phyloP scores from a whole-genome alignment of 768 basidiomycete species.

The Boletus reticulatus region DNA sequence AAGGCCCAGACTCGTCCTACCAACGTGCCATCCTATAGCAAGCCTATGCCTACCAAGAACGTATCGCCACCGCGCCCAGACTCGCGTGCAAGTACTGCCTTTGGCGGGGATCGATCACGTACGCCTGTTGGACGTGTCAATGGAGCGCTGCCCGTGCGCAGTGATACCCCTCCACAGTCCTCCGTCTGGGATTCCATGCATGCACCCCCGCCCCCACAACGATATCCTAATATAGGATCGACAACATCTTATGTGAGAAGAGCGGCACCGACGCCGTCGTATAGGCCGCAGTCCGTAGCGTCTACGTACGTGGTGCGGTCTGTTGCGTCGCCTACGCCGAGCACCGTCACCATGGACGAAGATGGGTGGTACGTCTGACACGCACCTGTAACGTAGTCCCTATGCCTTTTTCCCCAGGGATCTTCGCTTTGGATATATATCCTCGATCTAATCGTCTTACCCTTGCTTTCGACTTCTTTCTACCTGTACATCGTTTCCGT shows the following conservation, averaged over 20 bases:
- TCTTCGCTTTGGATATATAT: constrained; percentile 18
- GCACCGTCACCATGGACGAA: constrained; percentile 65
- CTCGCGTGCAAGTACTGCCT: constrained; percentile 68
- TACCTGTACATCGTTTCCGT: background rate
- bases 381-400: constrained; percentile 6
- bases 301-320: constrained; percentile 44
- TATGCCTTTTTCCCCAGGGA: constrained; percentile 5
- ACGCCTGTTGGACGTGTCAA: constrained; percentile 47
- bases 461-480: background rate
- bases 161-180: constrained; percentile 47
- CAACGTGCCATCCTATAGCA: constrained; percentile 38
- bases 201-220: constrained; percentile 41
- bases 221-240: constrained; percentile 18
- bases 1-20: constrained; percentile 30
- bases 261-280: constrained; percentile 25
- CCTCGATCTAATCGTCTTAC: constrained; percentile 21
- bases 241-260: constrained; percentile 11
- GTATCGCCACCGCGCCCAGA: constrained; percentile 62
- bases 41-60: constrained; percentile 32
- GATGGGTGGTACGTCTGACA: constrained; percentile 68
- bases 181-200: constrained; percentile 78
- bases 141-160: constrained; percentile 30
- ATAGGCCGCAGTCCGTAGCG: constrained; percentile 39
- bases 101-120: constrained; percentile 47
- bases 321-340: constrained; percentile 71